Evolutionary conservation across 2,329 filamentous ascomycete genomes (phyloP).

Genomic region (Nemania serpens): DNA sequence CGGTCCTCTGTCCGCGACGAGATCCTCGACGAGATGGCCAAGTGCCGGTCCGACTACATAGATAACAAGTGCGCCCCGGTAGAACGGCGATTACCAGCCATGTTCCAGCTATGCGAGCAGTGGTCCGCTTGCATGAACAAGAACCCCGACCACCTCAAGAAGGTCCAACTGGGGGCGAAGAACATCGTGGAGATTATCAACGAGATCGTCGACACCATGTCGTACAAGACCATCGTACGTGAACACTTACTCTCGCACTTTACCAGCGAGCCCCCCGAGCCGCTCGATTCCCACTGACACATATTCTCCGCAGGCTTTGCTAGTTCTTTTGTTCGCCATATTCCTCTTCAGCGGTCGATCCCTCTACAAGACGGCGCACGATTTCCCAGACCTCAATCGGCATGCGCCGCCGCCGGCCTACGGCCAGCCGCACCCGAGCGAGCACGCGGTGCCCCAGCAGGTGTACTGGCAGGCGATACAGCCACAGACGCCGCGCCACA

Average conservation of each 20-base stretch:
- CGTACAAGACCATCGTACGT: slow-evolving; percentile 72
- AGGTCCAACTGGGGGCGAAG: slow-evolving; percentile 79
- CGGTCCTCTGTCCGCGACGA: slow-evolving; percentile 70
- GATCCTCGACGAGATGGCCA: slow-evolving; percentile 72
- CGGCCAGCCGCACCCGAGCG: slow-evolving; percentile 27
- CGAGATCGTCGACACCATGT: slow-evolving; percentile 88
- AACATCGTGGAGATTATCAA: slow-evolving; percentile 94
- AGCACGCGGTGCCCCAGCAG: slow-evolving; percentile 31
- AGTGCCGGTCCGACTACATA: slow-evolving; percentile 74
- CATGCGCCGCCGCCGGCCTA: slow-evolving; percentile 31
- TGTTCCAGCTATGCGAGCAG: slow-evolving; percentile 73
- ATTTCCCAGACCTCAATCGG: slow-evolving; percentile 31
- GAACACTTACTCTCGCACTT: too few species aligned
- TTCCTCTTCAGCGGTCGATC: slow-evolving; percentile 40
- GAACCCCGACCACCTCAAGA: slow-evolving; percentile 77
- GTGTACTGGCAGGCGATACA: slow-evolving; percentile 39
- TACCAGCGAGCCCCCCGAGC: neutral
- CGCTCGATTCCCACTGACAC: slow-evolving; percentile 24
- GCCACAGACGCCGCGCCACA: slow-evolving; percentile 39
- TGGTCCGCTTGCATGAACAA: slow-evolving; percentile 90
- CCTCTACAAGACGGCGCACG: slow-evolving; percentile 36
- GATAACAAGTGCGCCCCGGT: slow-evolving; percentile 74
- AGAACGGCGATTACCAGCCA: slow-evolving; percentile 69
- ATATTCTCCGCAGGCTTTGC: slow-evolving; percentile 29
- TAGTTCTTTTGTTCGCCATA: slow-evolving; percentile 37